phyloP scores from a whole-genome alignment of 345 rosid genomes.

The Barbarea vulgaris region DNA sequence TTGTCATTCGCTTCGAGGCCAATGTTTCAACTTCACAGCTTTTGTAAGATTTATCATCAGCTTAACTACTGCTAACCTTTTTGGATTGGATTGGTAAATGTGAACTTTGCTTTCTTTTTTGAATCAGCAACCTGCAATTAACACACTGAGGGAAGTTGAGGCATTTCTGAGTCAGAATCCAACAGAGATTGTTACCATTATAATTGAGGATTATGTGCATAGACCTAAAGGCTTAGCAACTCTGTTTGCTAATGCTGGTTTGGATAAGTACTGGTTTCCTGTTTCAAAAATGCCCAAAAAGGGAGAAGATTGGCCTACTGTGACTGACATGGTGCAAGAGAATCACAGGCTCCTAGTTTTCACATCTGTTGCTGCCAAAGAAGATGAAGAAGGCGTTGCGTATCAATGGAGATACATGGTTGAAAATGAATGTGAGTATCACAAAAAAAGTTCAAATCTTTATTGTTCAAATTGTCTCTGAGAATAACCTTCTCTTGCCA shows the following conservation, averaged over 20 bases:
- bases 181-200: slow-evolving; percentile 82
- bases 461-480: background rate
- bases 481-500: slow-evolving; percentile 12
- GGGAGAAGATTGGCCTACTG: slow-evolving; percentile 97
- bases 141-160: slow-evolving; percentile 88
- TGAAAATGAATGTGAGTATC: slow-evolving; percentile 77
- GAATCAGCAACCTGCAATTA: slow-evolving; percentile 84
- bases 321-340: slow-evolving; percentile 82
- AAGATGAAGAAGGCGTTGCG: slow-evolving; percentile 96
- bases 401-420: slow-evolving; percentile 94
- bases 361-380: slow-evolving; percentile 90
- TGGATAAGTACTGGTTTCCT: slow-evolving; percentile 86
- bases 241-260: slow-evolving; percentile 74
- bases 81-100: no score
- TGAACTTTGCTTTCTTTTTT: background rate
- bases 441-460: background rate
- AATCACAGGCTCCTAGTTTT: slow-evolving; percentile 85
- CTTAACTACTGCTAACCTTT: no score
- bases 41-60: slow-evolving; percentile 57
- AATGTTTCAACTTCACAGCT: slow-evolving; percentile 97
- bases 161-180: slow-evolving; percentile 79
- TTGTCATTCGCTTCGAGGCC: slow-evolving; percentile 91
- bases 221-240: slow-evolving; percentile 79
- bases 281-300: slow-evolving; percentile 88
- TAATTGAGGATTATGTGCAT: slow-evolving; percentile 91